These are phyloP conservation scores for Eremothecium sinecaudum DNA, from an alignment of 1,139 yeast genomes.

Conservation along the genomic window DNA sequence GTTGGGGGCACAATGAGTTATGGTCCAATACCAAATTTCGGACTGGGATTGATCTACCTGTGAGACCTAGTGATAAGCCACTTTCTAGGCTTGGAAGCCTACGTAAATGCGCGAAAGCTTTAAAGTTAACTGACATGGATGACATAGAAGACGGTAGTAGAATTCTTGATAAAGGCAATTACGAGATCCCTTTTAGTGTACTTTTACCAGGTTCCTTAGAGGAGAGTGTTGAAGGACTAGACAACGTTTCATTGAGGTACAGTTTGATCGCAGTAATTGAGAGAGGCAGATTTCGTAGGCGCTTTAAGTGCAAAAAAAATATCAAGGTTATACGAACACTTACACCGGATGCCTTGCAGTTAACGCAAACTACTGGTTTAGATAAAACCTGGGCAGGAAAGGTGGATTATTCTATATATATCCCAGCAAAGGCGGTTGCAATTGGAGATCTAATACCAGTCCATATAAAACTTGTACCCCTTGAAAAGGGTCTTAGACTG, in stretches of 20 bases:
- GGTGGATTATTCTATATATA: slow-evolving; percentile 79
- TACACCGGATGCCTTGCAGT: slow-evolving; percentile 78
- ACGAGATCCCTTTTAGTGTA: slow-evolving; percentile 83
- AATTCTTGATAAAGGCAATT: slow-evolving; percentile 61
- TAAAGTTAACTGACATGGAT: slow-evolving; percentile 29
- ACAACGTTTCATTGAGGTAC: slow-evolving; percentile 75
- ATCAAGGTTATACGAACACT: slow-evolving; percentile 80
- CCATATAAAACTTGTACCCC: slow-evolving; percentile 63
- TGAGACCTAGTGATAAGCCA: slow-evolving; percentile 19
- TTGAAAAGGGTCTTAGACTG: slow-evolving; percentile 67
- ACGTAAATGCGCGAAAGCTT: slow-evolving; percentile 26
- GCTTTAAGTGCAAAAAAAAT: slow-evolving; percentile 59
- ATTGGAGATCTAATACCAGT: slow-evolving; percentile 75
- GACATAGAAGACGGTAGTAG: slow-evolving; percentile 22
- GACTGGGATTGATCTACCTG: slow-evolving; percentile 1
- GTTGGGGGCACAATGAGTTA: slow-evolving; percentile 54
- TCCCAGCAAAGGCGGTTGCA: slow-evolving; percentile 84
- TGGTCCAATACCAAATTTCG: not conserved
- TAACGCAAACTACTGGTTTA: slow-evolving; percentile 86
- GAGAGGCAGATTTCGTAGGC: slow-evolving; percentile 65
- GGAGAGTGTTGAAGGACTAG: slow-evolving; percentile 86
- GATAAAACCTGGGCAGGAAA: slow-evolving; percentile 95
- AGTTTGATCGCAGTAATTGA: slow-evolving; percentile 73
- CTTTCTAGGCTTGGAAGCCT: slow-evolving; percentile 15
- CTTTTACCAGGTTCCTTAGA: slow-evolving; percentile 77